Base-by-base conservation (phyloP, 768 basidiomycete species). In the Boletus reticulatus region DNA sequence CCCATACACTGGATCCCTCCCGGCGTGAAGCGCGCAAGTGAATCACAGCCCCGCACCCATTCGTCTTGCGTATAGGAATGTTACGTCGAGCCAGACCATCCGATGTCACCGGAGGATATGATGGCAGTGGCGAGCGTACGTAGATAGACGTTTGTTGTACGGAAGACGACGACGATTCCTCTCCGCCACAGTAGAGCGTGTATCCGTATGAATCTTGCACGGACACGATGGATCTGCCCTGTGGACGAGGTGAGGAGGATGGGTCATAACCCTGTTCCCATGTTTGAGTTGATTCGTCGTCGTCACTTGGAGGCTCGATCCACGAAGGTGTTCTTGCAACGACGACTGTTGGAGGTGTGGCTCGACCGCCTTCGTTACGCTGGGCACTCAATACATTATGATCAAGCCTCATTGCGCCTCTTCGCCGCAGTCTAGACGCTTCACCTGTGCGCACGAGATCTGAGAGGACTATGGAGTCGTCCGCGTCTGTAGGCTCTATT, bases 401-500 rank as follows among this genome's bases (percentile, higher is more conserved):
- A 69, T 85, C 84, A 34, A 87, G 74, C 38, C 84, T 76, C 78
- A 89, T 80, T 49, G 88, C 88, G 12, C 88, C 88, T 59, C 88
- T 75, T 53, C 88, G 75, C n/a, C 88, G 80, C 50, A 89, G 72
- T 6, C 88, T 77, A 4, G 88, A 89, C 0, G 85, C 84, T 64
- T 90, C 88, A 16, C 84, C 88, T 1, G 84, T 84, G 48, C 88
- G 84, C 16, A 89, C 77, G 41, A 90, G 78, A 68, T 89, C 88
- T 2, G 85, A 87, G 43, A 89, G 79, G 19, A 88, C 81, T 53
- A 90, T 85, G 32, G 83, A 78, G 64, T 84, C 84, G 61, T 90
- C 88, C 3, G 75, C 78, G 55, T 87, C 84, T 37, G 75, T 73
- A 27, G 70, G 74, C 22, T 73, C 63, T 24, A 67, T 44, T 20